Percentiles rank a stretch among this genome's conserved stretches.
These are phyloP conservation scores for Ceratocystis lukuohia DNA, from an alignment of 2,329 filamentous ascomycete genomes.

Conservation along the genomic window DNA sequence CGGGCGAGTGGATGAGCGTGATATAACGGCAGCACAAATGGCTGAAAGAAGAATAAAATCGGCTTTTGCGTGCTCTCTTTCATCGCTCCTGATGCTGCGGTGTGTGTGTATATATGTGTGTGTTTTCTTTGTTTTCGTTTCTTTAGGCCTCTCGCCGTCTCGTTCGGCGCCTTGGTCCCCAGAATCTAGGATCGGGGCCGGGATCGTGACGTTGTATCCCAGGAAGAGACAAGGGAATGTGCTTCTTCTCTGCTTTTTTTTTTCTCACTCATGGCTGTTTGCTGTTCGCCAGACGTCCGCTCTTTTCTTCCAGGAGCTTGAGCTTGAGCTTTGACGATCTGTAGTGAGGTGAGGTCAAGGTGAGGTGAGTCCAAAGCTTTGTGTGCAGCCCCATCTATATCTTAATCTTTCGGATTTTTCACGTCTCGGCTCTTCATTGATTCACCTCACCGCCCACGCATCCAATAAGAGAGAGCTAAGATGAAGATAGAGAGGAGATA, in stretches of 20 bases:
- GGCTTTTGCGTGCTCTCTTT: too few species aligned
- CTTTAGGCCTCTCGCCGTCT: too few species aligned
- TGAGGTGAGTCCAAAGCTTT: too few species aligned
- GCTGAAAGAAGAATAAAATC: not conserved
- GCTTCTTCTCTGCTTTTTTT: not conserved
- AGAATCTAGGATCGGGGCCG: not conserved
- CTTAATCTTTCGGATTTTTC: not conserved
- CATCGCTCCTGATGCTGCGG: too few species aligned
- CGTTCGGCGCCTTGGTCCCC: too few species aligned
- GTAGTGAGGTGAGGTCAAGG: too few species aligned
- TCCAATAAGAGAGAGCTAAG: too few species aligned
- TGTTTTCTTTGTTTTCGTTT: too few species aligned
- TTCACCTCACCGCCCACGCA: too few species aligned
- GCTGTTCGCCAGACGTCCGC: not conserved
- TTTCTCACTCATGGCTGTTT: not conserved
- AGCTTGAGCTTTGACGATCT: not conserved
- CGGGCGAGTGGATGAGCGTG: too few species aligned
- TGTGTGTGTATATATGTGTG: too few species aligned
- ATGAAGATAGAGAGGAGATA: too few species aligned
- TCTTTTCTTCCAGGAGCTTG: constrained; percentile 5
- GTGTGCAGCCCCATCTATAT: not conserved
- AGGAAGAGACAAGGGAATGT: not conserved
- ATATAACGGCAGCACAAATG: not conserved
- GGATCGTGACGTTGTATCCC: not conserved
- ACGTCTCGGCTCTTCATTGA: not conserved